Base-by-base conservation (phyloP, 208 protist genomes). In the Blechomonas ayalai region DNA sequence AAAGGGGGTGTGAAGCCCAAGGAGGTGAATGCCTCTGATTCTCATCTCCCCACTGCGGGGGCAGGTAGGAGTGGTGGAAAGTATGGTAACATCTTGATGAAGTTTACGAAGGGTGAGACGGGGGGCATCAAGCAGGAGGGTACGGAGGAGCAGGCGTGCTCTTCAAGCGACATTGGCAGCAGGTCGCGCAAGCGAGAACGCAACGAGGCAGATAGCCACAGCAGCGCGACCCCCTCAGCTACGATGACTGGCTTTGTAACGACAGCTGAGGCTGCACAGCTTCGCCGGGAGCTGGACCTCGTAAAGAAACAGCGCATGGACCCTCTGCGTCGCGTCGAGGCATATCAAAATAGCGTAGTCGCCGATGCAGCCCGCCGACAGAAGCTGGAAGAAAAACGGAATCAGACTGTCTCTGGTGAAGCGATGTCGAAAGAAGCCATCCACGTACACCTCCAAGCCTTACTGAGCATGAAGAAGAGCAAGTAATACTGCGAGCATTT, bases 261-360 rank as follows among this genome's bases (percentile, higher is more conserved):
- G 2, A 72, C 60, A 18, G 39, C 66, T 3, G 70, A 82, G 29
- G 64, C 79, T 5, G 66, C 52, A 15, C 67, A 68, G 29, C 46
- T 88, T 26, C 60, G 70, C 4, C 69, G 71, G 38, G 80, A 90
- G 35, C 42, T 76, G 8, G 81, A 90, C 36, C 64, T 49, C 8
- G 33, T 78, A 10, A 59, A 86, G 46, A 92, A 92, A 50, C 49
- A 72, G 32, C 54, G 64, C 4, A 62, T 81, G 8, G 84, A 92
- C 42, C 84, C 84, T 3, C 53, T 90, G 5, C 25, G 59, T 24
- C 62, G 68, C 18, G 65, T 90, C 34, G 44, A 68, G 49, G 42
- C 59, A 22, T 74, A 80, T 41, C 59, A 87, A 26, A 84, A 92
- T 48, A 47, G 52, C 16, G 71, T 59, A 1, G 74, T 92, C 31